phyloP scores from a whole-genome alignment of 2,329 filamentous ascomycete species.

The Diaporthe nobilis region DNA sequence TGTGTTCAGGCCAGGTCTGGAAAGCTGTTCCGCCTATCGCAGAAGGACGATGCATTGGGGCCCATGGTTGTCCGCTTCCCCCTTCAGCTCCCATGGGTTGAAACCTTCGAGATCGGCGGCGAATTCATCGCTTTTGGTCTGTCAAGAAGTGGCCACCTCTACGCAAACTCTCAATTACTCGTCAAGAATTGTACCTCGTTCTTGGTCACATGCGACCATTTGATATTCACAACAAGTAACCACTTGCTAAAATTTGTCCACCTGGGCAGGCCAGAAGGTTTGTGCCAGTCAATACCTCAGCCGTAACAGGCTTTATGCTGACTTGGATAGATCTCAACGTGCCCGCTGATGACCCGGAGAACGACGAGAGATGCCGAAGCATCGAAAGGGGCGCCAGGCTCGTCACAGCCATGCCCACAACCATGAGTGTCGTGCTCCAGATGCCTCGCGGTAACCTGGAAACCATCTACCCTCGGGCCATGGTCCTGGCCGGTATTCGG shows the following conservation, averaged over 20 bases:
- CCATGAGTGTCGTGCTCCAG: slow-evolving; percentile 88
- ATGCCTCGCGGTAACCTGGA: slow-evolving; percentile 97
- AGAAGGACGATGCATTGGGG: slow-evolving; percentile 48
- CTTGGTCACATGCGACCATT: slow-evolving; percentile 81
- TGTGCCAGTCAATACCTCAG: slow-evolving; percentile 41
- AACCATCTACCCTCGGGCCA: slow-evolving; percentile 91
- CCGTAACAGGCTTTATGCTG: slow-evolving; percentile 42
- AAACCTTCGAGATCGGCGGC: slow-evolving; percentile 59
- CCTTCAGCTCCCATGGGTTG: slow-evolving; percentile 66
- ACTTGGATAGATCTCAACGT: slow-evolving; percentile 79
- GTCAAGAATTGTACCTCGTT: slow-evolving; percentile 95
- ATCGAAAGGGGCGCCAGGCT: slow-evolving; percentile 91
- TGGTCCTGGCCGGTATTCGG: slow-evolving; percentile 92
- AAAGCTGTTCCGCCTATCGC: slow-evolving; percentile 57
- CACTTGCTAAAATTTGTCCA: slow-evolving; percentile 97
- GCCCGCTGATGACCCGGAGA: slow-evolving; percentile 89
- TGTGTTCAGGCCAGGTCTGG: slow-evolving; percentile 64
- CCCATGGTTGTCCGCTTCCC: slow-evolving; percentile 57
- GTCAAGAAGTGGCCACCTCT: slow-evolving; percentile 82
- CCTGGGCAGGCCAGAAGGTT: slow-evolving; percentile 76
- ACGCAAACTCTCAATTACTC: slow-evolving; percentile 80
- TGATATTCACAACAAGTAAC: slow-evolving; percentile 93
- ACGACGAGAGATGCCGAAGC: slow-evolving; percentile 90
- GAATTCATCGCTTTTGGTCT: slow-evolving; percentile 71
- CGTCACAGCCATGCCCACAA: slow-evolving; percentile 90